phyloP scores from a whole-genome alignment of 495 filamentous ascomycete species.

The Penicillium herquei region DNA sequence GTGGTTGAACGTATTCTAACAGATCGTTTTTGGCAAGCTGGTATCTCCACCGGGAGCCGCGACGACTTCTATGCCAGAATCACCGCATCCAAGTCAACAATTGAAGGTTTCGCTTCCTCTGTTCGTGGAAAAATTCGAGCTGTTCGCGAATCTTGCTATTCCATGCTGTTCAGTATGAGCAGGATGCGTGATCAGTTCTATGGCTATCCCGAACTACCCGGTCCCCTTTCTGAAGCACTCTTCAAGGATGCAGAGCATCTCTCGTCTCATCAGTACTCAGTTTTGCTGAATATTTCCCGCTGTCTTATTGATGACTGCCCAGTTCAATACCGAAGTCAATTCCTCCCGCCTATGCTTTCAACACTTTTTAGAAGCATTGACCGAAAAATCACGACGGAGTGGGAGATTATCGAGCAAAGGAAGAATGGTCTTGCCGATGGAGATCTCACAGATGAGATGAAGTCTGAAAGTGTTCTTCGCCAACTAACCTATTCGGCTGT shows the following conservation, averaged over 20 bases:
- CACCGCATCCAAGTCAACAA: slow-evolving; percentile 77
- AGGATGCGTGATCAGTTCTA: slow-evolving; percentile 86
- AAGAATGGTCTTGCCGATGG: slow-evolving; percentile 62
- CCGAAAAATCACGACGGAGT: slow-evolving; percentile 79
- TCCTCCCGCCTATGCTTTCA: slow-evolving; percentile 81
- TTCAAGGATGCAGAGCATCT: slow-evolving; percentile 81
- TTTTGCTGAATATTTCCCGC: slow-evolving; percentile 80
- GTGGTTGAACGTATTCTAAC: slow-evolving; percentile 83
- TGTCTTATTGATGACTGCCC: slow-evolving; percentile 91
- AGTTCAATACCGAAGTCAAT: slow-evolving; percentile 68
- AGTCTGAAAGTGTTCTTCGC: slow-evolving; percentile 92
- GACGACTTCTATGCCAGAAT: slow-evolving; percentile 96
- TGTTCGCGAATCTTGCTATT: slow-evolving; percentile 89
- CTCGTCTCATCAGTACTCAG: slow-evolving; percentile 89
- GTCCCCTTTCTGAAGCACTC: slow-evolving; percentile 77
- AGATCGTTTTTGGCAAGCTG: slow-evolving; percentile 98
- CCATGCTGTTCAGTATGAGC: slow-evolving; percentile 91
- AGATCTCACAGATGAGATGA: slow-evolving; percentile 92
- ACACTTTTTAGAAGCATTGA: slow-evolving; percentile 84
- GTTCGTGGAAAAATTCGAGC: slow-evolving; percentile 84
- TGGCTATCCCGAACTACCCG: slow-evolving; percentile 78
- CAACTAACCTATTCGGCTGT: slow-evolving; percentile 90
- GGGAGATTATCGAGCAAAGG: slow-evolving; percentile 66
- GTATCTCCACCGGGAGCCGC: slow-evolving; percentile 89
- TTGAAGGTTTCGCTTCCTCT: slow-evolving; percentile 92